Percentiles rank a stretch among this genome's conserved stretches.
phyloP scores from a whole-genome alignment of 1,284 basidiomycete genomes.

The Leucoagaricus sp. region DNA sequence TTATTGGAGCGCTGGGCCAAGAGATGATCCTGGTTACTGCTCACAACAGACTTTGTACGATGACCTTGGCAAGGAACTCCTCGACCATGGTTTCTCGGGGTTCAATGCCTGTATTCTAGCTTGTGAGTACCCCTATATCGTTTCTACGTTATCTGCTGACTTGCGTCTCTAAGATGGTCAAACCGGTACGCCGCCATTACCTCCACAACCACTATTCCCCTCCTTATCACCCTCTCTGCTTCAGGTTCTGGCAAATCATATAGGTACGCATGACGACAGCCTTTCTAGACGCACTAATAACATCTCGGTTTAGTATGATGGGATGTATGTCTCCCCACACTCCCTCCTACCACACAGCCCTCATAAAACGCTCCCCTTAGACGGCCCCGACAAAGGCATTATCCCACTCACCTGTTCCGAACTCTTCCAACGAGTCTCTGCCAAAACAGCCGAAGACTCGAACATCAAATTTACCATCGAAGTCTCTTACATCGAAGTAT shows the following conservation, averaged over 20 bases:
- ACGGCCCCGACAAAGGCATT: slow-evolving; percentile 96
- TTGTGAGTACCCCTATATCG: slow-evolving; percentile 62
- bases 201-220: slow-evolving; percentile 9
- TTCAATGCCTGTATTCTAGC: slow-evolving; percentile 99
- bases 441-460: slow-evolving; percentile 65
- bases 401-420: slow-evolving; percentile 95
- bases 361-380: slow-evolving; percentile 38
- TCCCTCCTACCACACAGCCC: slow-evolving; percentile 18
- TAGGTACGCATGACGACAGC: slow-evolving; percentile 51
- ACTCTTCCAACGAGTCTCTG: slow-evolving; percentile 82
- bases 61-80: slow-evolving; percentile 91
- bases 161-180: slow-evolving; percentile 65
- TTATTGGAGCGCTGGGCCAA: slow-evolving; percentile 91
- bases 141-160: slow-evolving; percentile 3
- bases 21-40: slow-evolving; percentile 87
- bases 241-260: slow-evolving; percentile 88
- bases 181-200: slow-evolving; percentile 60
- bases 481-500: slow-evolving; percentile 94
- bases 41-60: slow-evolving; percentile 94
- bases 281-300: background rate
- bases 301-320: slow-evolving; percentile 79
- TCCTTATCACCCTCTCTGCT: slow-evolving; percentile 12
- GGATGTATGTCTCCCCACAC: slow-evolving; percentile 71
- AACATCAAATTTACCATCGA: slow-evolving; percentile 88
- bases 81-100: slow-evolving; percentile 94